Base-by-base conservation (phyloP, 1,284 basidiomycete genomes). In the Ganoderma meredithae region DNA sequence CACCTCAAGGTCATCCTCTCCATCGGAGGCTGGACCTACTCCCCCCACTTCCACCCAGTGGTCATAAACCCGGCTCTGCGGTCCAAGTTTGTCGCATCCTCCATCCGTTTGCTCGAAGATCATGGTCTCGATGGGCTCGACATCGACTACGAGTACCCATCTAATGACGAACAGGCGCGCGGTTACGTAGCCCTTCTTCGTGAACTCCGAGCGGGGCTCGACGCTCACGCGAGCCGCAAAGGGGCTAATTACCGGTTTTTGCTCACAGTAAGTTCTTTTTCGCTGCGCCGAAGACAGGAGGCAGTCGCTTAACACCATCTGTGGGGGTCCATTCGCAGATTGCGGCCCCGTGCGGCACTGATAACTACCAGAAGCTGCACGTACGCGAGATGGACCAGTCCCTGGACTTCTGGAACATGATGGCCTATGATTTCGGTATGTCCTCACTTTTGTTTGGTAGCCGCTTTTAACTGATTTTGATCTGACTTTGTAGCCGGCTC, bases 381-480 rank as follows among this genome's bases (percentile, higher is more conserved):
- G 84, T 96, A 47, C 81, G 79, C 27, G 94, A 94, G 70, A 99
- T 99, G 97, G 93, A 97, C 78, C 85, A 84, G 69, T 88, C 84
- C 69, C 89, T 99, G 33, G 94, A 96, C 75, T 96, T 98, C 78
- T 99, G 96, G 97, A 99, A 99, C 79, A 82, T 99, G 79, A 99
- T 99, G 98, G 90, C 95, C 1, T 94, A 94, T 71, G 92, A 94
- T 76, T 94, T 91, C 75, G 86, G 92, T 92, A 70, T 71, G 89
- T 80, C 33, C 52, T 9, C 12, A 60, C n/a, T 19, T 41, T 36
- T 36, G 31, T 33, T 33, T 36, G n/a, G 36, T 19, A 22, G n/a
- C 25, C 13, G 3, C 2, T 13, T 41, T 15, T 3, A 60, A 27
- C 15, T 40, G 39, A 60, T 12, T 19, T 33, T 47, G 22, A 25